Evolutionary conservation across 2,329 filamentous ascomycete species (phyloP), one percentile per base, ranked within the genome.

Genomic region (Sordariomycetes sp.): DNA sequence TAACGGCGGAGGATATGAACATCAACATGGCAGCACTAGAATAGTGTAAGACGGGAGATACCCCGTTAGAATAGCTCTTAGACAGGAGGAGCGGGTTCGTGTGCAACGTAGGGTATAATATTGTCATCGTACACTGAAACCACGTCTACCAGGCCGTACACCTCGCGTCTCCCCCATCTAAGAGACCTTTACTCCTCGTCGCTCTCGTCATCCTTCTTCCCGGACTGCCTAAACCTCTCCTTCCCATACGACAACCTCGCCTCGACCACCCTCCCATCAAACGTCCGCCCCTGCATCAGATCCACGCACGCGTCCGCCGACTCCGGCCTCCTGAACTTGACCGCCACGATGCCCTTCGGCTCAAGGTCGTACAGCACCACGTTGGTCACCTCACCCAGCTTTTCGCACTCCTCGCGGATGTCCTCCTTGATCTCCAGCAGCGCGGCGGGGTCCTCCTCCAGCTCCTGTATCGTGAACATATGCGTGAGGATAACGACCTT

Each of bases 351-450:
- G 20, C 94, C 94, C 0, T 90, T 87, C 3, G 81, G 73, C 70
- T 99, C 95, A 61, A 85, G 77, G 68, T 99, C 94, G 68, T 87
- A 99, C 17, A 99, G 75, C 2, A 94, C 85, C 48, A 97, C 89
- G 66, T 95, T 96, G 35, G 90, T 95, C 39, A 97, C 89, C 25
- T 85, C 78, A 2, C 94, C 94, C 15, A 94, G 75, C 71, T 95
- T 95, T 59, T 82, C 78, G 68, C 90, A 95, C 70, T 96, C 91
- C 55, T 96, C 89, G 52, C 89, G 82, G 58, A 97, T 89, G 67
- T 99, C 94, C 68, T 96, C 87, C 67, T 95, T 95, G 73, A 97
- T 95, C 61, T 97, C 92, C 42, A 95, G 75, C 59, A 95, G 79
- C 1, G 87, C 88, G 0, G 84, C 84, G 1, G 88, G 84, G 65